Evolutionary conservation across 768 basidiomycete species (phyloP).

Genomic region (Xanthoconium purpureum): DNA sequence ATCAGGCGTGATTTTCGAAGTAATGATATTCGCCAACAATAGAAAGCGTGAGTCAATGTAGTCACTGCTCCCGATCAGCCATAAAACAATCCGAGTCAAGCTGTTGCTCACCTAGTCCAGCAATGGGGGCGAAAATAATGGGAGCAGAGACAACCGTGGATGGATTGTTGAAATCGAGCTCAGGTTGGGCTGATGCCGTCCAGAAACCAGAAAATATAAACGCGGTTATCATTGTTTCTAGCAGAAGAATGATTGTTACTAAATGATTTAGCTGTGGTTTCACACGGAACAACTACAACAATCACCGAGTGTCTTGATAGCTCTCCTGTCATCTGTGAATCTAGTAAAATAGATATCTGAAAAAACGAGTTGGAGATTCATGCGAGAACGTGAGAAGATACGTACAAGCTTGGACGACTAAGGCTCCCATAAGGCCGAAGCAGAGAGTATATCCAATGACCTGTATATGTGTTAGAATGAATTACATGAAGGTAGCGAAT

Average conservation of each 20-base stretch:
- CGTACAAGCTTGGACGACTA: slow-evolving; percentile 16
- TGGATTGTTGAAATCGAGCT: no score
- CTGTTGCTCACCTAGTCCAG: slow-evolving; percentile 18
- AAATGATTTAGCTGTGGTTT: not conserved
- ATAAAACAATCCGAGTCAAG: not conserved
- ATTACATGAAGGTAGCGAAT: no score
- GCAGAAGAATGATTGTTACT: slow-evolving; percentile 13
- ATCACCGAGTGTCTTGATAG: no score
- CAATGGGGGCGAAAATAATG: not conserved
- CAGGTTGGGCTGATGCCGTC: not conserved
- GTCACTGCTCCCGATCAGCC: slow-evolving; percentile 8
- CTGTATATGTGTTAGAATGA: not conserved
- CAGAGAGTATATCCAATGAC: slow-evolving; percentile 13
- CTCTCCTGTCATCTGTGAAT: no score
- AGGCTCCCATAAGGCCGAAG: no score
- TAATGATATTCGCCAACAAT: slow-evolving; percentile 22
- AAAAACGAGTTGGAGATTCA: not conserved
- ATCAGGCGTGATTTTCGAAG: slow-evolving; percentile 2
- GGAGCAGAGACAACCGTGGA: not conserved
- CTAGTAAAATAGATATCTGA: slow-evolving; percentile 17
- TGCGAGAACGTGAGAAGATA: not conserved
- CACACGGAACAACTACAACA: not conserved
- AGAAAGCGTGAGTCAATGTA: slow-evolving; percentile 18
- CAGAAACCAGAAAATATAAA: slow-evolving; percentile 13
- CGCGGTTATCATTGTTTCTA: slow-evolving; percentile 16